phyloP scores from a whole-genome alignment of 257 asterid genomes.

The Haberlea rhodopensis region DNA sequence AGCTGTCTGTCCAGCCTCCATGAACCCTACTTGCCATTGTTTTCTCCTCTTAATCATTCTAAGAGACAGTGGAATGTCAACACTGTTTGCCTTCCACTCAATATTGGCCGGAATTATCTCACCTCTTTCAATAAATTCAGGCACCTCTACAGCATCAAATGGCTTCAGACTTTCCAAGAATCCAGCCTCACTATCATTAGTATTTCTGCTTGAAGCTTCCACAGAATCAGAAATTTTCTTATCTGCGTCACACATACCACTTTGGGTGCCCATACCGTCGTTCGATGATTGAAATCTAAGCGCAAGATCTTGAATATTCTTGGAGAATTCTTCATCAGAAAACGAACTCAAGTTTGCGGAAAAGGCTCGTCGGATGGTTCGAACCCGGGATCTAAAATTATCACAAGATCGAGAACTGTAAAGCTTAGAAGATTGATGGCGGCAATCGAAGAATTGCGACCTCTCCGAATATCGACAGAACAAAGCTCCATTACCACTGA shows the following conservation, averaged over 20 bases:
- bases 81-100: slow-evolving; percentile 64
- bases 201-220: slow-evolving; percentile 14
- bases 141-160: no score
- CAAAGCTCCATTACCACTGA: slow-evolving; percentile 45
- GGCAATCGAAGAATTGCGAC: slow-evolving; percentile 35
- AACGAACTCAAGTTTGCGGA: slow-evolving; percentile 61
- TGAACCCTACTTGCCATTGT: no score
- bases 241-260: slow-evolving; percentile 17
- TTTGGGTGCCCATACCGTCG: no score
- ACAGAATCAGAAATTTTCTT: neutral
- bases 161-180: no score
- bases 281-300: slow-evolving; percentile 38
- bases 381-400: slow-evolving; percentile 28
- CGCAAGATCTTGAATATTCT: slow-evolving; percentile 48
- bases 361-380: slow-evolving; percentile 38
- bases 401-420: no score
- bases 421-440: slow-evolving; percentile 36
- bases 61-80: no score
- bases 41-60: no score
- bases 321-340: slow-evolving; percentile 80
- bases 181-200: slow-evolving; percentile 22
- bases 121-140: slow-evolving; percentile 47
- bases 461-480: slow-evolving; percentile 40
- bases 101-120: slow-evolving; percentile 57
- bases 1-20: no score